Percentiles rank a stretch among this genome's conserved stretches.
Conservation (phyloP, 257 asterid species). For the Solanum infundibuliforme region DNA sequence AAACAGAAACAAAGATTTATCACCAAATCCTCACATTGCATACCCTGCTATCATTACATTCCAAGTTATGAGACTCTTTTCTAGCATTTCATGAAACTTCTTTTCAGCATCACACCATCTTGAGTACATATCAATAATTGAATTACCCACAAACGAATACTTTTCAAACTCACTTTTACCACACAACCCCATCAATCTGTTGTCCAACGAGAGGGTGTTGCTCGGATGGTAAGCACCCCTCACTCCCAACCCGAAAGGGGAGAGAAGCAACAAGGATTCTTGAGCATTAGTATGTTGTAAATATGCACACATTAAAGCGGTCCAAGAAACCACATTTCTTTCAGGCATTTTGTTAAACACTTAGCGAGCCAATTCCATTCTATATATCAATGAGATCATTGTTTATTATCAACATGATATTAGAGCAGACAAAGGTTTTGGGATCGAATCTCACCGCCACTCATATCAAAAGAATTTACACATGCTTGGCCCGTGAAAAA, state of each 20-base stretch:
- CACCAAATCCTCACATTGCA: constrained; percentile 19
- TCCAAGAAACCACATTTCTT: constrained; percentile 48
- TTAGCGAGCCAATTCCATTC: background rate
- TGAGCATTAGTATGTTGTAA: constrained; percentile 18
- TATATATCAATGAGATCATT: constrained; percentile 32
- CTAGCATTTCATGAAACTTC: constrained; percentile 28
- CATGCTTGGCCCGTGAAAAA: constrained; percentile 21
- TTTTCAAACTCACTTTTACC: constrained; percentile 36
- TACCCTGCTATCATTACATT: constrained; percentile 48
- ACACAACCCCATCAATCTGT: constrained; percentile 41
- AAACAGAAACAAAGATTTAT: constrained; percentile 30
- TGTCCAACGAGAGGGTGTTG: constrained; percentile 9
- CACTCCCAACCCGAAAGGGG: fast-evolving
- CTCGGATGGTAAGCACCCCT: background rate
- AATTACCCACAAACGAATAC: constrained; percentile 39
- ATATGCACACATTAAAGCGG: constrained; percentile 43
- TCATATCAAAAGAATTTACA: background rate
- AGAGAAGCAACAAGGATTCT: constrained; percentile 24
- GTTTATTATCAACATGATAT: constrained; percentile 20
- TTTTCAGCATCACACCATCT: constrained; percentile 34
- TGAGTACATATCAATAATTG: constrained; percentile 48
- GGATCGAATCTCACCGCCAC: background rate
- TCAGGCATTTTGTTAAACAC: constrained; percentile 47
- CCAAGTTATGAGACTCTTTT: constrained; percentile 34
- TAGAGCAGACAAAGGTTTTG: background rate